Evolutionary conservation across 1,284 basidiomycete genomes (phyloP), one percentile per base, ranked within the genome.

Genomic region (Ceratobasidium sp.): DNA sequence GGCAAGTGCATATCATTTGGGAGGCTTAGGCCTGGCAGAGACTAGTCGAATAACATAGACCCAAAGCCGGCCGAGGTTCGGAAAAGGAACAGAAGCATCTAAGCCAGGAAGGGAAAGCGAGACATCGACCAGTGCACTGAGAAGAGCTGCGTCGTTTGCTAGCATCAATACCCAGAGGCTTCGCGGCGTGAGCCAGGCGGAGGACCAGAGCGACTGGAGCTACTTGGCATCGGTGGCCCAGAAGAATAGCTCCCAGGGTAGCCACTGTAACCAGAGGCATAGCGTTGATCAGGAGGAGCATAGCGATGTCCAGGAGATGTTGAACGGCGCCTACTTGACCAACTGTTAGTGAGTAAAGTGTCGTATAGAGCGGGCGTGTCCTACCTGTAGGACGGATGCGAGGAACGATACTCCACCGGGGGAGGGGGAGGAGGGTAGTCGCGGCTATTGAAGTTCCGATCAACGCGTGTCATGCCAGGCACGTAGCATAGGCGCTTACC

Each of bases 251-350:
- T 58, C 47, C 52, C 57, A 58, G 66, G 35, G 47, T 69, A 69
- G 54, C 66, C 66, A 46, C 66, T 55, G 28, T 69, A 69, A 47
- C 66, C 52, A 69, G 66, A 69, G 41, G 66, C 49, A 69, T 69
- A 69, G 21, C 66, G 66, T 69, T 69, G 66, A 43, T 69, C 66
- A 69, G 66, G 55, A 44, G 43, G 55, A 26, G 61, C 28, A 57
- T 69, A 69, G 23, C 66, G 50, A 69, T 69, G 66, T 69, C 52
- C 66, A 69, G 66, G 66, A 11, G 66, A 69, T 14, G 66, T 69
- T 23, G 66, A 69, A 21, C 66, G 66, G 52, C 66, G 66, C 66
- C 66, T 69, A 30, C 28, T n/a, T 18, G 11, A 52, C 8, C 21
- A 13, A 58, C 9, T 1, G 26, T 18, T 16, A 26, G 49, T 69